A percentile compares a stretch with the other conserved stretches of the same genome.
phyloP scores from a whole-genome alignment of 257 asterid species.

The Thymus quinquecostatus region DNA sequence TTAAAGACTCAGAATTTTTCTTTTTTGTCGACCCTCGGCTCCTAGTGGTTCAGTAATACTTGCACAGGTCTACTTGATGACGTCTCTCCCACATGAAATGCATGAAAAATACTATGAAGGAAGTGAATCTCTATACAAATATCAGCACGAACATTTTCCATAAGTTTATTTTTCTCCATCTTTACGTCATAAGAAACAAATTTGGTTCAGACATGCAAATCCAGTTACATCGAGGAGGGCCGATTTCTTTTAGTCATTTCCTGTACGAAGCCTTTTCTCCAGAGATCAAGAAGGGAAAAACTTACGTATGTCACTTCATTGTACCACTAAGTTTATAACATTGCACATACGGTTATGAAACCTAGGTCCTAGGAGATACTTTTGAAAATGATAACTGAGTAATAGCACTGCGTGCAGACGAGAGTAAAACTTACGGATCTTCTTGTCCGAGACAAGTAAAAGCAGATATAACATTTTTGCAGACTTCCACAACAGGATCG shows the following conservation, averaged over 20 bases:
- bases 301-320: neutral
- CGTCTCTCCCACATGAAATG: neutral
- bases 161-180: too few species aligned
- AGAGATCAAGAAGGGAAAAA: neutral
- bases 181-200: too few species aligned
- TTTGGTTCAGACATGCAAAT: neutral
- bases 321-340: slow-evolving; percentile 1
- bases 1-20: neutral
- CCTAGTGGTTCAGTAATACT: neutral
- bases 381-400: neutral
- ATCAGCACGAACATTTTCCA: neutral
- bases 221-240: neutral
- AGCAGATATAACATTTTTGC: slow-evolving; percentile 63
- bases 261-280: neutral
- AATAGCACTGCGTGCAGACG: slow-evolving; percentile 3
- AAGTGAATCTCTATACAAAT: neutral
- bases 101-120: neutral
- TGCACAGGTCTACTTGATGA: neutral
- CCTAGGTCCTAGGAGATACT: neutral
- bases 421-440: slow-evolving; percentile 58
- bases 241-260: neutral
- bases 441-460: slow-evolving; percentile 66
- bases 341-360: slow-evolving; percentile 3
- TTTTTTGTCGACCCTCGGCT: too few species aligned
- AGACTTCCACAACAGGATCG: slow-evolving; percentile 49